Evolutionary conservation across 2,329 filamentous ascomycete genomes (phyloP).

Genomic region (Apiospora koreana): DNA sequence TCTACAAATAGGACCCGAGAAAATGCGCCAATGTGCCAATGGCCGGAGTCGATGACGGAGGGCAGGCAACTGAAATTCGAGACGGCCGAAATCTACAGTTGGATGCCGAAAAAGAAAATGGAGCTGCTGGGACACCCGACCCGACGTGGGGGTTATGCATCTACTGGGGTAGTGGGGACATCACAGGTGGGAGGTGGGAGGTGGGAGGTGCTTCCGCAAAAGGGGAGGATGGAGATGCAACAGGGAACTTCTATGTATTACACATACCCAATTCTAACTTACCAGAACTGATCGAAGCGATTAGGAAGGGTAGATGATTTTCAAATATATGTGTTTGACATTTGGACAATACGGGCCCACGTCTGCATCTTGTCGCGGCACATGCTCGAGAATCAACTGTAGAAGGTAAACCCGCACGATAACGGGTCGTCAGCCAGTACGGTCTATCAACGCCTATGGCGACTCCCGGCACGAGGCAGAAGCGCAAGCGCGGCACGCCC

Average conservation of each 20-base stretch:
- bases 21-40: neutral
- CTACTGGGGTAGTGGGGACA: neutral
- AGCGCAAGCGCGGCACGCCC: constrained; percentile 29
- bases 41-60: neutral
- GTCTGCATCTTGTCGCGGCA: neutral
- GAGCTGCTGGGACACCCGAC: neutral
- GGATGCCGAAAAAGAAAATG: neutral
- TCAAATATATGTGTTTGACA: neutral
- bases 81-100: neutral
- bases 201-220: neutral
- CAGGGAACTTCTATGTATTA: neutral
- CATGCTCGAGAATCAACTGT: neutral
- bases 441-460: neutral
- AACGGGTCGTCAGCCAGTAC: neutral
- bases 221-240: too few species aligned
- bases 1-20: too few species aligned
- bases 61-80: neutral
- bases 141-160: neutral
- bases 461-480: constrained; percentile 17
- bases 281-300: too few species aligned
- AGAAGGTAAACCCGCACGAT: neutral
- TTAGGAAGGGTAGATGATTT: too few species aligned
- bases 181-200: neutral
- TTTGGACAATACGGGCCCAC: neutral
- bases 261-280: neutral